A percentile compares a stretch with the other conserved stretches of the same genome.
phyloP scores from a whole-genome alignment of 352 stramenopile species.

The Globisporangium nagaii region DNA sequence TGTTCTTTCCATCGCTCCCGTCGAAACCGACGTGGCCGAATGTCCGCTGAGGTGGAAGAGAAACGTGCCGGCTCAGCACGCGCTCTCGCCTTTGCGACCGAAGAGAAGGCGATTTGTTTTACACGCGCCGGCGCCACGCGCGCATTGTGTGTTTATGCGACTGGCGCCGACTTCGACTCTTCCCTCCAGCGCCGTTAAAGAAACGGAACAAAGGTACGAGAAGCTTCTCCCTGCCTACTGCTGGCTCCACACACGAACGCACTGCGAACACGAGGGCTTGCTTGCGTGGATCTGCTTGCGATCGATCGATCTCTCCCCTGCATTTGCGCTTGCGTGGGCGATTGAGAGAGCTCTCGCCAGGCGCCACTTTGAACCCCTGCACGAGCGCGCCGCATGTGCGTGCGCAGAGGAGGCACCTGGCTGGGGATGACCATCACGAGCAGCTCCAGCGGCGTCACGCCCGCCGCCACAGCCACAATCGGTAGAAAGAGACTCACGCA shows the following conservation, averaged over 20 bases:
- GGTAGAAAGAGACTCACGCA: conserved; percentile 3
- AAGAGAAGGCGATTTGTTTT: too few species aligned
- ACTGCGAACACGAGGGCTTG: neutral
- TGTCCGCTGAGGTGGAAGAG: neutral
- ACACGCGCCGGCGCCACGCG: neutral
- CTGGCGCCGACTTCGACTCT: neutral
- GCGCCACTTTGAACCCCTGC: too few species aligned
- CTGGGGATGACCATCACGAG: conserved; percentile 2
- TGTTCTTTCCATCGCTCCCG: neutral
- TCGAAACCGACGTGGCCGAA: neutral
- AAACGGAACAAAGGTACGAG: conserved; percentile 3
- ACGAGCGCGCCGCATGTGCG: conserved; percentile 1
- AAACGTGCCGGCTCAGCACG: neutral
- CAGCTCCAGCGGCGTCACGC: neutral
- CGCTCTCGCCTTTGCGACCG: neutral
- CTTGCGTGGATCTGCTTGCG: neutral
- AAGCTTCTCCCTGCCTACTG: neutral
- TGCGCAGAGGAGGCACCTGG: neutral
- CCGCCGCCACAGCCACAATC: neutral
- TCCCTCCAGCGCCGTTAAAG: neutral
- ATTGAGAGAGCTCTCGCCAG: too few species aligned
- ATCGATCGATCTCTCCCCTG: too few species aligned
- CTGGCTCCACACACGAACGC: neutral
- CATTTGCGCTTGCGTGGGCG: conserved; percentile 1
- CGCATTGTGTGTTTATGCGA: conserved; percentile 12